Base-by-base conservation (phyloP, 1,284 basidiomycete species). In the Cryptococcus depauperatus region DNA sequence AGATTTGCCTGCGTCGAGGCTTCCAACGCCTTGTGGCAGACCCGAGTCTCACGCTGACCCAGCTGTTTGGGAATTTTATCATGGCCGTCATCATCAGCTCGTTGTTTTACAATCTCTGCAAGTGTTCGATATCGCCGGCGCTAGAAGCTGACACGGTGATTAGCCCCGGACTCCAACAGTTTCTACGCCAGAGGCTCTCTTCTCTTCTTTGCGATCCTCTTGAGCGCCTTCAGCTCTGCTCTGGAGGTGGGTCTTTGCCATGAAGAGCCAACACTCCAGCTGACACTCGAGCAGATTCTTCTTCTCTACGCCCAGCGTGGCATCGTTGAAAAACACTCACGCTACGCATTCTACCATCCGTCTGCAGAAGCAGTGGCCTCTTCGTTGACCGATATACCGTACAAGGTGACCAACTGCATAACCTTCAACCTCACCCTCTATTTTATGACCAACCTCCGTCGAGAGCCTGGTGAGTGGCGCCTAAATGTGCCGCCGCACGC, bases 121-220 rank as follows among this genome's bases (percentile, higher is more conserved):
- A 57, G 55, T 52, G 13, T 1, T 30, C 4, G 32, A 3, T 37
- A 37, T 22, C 13, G 16, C 13, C 7, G 22, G 13, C 13, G 5
- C 35, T 3, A 4, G 4, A 22, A 19, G 35, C 14, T 21, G 13
- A n/a, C 14, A 30, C 10, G n/a, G 29, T 44, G 59, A 69, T 54
- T 77, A 4, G 70, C 83, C 40, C 73, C 79, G 0, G 72, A 80
- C 14, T 86, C 88, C 0, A 65, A 71, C 1, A 81, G 80, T 11
- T 84, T 80, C 26, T 92, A 84, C 74, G 82, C 83, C 13, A 79
- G 87, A 18, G 86, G 86, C 3, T 88, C 87, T 71, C 65, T 72
- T n/a, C 54, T 74, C 46, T 75, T 75, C 61, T 71, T 74, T 48
- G 59, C 69, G 27, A 57, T 71, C 18, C 28, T 58, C 14, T 44